phyloP scores from a whole-genome alignment of 2,329 filamentous ascomycete genomes.

The Microsporum ferrugineum region DNA sequence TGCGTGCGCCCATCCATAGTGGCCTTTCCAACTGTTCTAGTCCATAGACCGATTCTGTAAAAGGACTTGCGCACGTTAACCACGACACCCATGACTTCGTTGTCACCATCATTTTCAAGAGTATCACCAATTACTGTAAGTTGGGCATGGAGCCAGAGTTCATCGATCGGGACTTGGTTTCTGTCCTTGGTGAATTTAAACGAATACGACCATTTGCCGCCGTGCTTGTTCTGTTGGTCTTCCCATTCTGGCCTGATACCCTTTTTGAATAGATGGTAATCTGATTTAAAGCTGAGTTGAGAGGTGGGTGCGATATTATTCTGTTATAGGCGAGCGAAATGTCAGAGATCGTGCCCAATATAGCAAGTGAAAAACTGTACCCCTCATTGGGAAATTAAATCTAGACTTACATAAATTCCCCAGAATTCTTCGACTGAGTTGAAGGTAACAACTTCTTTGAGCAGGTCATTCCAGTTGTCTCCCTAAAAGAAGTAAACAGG shows the following conservation, averaged over 20 bases:
- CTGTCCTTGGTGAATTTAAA: constrained; percentile 69
- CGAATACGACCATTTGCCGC: constrained; percentile 96
- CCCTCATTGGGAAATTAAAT: background rate
- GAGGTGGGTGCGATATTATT: constrained; percentile 98
- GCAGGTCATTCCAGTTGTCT: constrained; percentile 95
- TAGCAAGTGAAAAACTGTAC: constrained; percentile 6
- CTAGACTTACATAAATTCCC: constrained; percentile 79
- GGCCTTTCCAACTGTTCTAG: constrained; percentile 80
- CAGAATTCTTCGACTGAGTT: constrained; percentile 99
- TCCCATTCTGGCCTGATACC: constrained; percentile 98
- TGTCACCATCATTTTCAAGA: constrained; percentile 81
- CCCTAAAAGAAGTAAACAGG: constrained; percentile 44
- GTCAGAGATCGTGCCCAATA: background rate
- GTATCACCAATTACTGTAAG: constrained; percentile 95
- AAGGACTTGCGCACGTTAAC: constrained; percentile 98
- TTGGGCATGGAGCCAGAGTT: constrained; percentile 94
- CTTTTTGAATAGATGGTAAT: constrained; percentile 98
- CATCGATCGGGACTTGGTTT: constrained; percentile 80
- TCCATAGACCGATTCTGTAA: constrained; percentile 97
- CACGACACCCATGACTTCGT: constrained; percentile 97
- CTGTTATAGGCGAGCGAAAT: constrained; percentile 39
- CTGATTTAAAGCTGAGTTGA: constrained; percentile 90
- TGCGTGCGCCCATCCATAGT: constrained; percentile 61
- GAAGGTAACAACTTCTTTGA: constrained; percentile 98
- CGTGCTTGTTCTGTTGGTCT: constrained; percentile 96